Evolutionary conservation across 768 basidiomycete genomes (phyloP), one percentile per base, ranked within the genome.

Genomic region (Hypsizygus marmoreus): DNA sequence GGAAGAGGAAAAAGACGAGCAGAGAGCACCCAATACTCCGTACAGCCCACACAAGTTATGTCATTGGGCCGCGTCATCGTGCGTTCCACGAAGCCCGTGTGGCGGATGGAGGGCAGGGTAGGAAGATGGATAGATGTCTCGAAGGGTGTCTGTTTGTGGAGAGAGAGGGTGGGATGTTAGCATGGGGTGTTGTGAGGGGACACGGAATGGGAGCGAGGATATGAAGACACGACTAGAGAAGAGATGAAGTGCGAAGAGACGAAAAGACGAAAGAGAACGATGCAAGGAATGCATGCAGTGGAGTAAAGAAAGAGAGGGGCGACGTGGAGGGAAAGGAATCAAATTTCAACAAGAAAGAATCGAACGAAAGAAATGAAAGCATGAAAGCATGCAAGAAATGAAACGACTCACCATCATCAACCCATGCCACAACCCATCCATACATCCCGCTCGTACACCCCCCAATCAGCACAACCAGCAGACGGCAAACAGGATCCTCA

Each of bases 21-120:
- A n/a, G 51, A 49, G 31, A 50, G 59, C 54, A 23, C 55, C 62
- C 40, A 46, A 45, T n/a, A 68, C 62, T 45, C 51, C 58, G 14
- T 77, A 73, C 33, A 78, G 79, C 58, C 88, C 86, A 26, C 67
- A 63, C 25, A 86, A 63, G 14, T 80, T 69, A 87, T 72, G 56
- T 74, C 84, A 11, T 49, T 9, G 3, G 38, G 34, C 10, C 17
- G 11, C 2, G 22, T 5, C 12, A 10, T 17, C 20, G 24, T 17
- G 1, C 7, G 5, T 29, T 48, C 51, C 10, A 44, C 63, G 45
- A 74, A 71, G 2, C 50, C 56, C 41, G 4, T 68, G 59, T 0
- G 44, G 56, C 47, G 47, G 45, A 4, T 23, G 61, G 44, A 31
- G 50, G n/a, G 48, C 35, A 43, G 32, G 52, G 40, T 12, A 45